Evolutionary conservation across 148 eudicot genomes (phyloP).

Genomic region (Camellia lanceoleosa): DNA sequence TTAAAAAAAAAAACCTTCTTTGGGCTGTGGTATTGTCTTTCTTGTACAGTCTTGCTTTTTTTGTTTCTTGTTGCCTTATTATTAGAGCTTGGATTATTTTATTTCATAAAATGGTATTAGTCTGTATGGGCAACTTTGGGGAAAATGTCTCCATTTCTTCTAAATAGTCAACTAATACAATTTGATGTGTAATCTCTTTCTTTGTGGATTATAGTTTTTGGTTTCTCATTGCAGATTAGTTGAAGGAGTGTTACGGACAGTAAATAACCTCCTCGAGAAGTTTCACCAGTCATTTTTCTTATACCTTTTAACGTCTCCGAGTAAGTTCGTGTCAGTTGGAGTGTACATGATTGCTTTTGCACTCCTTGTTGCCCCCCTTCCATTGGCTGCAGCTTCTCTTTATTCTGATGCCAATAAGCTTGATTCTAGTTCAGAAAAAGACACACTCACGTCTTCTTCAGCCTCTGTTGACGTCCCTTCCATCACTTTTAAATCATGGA

Average conservation of each 20-base stretch:
- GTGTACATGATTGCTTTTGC: conserved; percentile 95
- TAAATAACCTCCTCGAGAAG: conserved; percentile 94
- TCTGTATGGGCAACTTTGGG: not conserved
- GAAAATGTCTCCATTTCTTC: not conserved
- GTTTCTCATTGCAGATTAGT: conserved; percentile 59
- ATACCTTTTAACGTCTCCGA: conserved; percentile 78
- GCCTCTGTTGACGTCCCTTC: conserved; percentile 16
- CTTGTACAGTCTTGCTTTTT: not conserved
- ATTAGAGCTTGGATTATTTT: no score
- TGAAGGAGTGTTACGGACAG: conserved; percentile 79
- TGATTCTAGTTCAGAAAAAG: conserved; percentile 19
- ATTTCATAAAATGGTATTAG: not conserved
- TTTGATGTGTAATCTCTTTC: not conserved
- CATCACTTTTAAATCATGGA: conserved; percentile 53
- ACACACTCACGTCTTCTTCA: conserved; percentile 22
- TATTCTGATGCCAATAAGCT: conserved; percentile 54
- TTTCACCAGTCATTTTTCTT: conserved; percentile 97
- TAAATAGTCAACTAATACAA: not conserved
- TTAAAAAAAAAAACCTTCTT: not conserved
- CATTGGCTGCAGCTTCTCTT: conserved; percentile 86
- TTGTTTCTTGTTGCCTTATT: not conserved
- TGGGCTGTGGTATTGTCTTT: not conserved
- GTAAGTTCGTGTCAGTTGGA: conserved; percentile 91
- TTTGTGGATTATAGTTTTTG: not conserved
- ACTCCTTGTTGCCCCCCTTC: conserved; percentile 89